Percentiles rank a stretch among this genome's conserved stretches.
Conservation (phyloP, 331 rosid genomes). For the Rosa hybrid region DNA sequence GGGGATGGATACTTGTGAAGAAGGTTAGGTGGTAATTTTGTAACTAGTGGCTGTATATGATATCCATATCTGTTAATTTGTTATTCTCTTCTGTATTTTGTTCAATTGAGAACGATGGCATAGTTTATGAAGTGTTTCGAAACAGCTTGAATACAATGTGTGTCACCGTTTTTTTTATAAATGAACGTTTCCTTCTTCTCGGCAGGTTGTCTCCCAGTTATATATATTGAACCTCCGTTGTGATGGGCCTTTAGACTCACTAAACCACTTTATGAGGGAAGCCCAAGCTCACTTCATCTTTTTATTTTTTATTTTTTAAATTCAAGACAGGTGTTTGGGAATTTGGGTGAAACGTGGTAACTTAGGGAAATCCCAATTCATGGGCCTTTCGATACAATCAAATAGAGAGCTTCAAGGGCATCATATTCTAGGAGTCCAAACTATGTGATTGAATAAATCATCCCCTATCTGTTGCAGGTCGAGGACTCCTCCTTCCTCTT, state of each 20-base stretch:
- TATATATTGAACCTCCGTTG: background rate
- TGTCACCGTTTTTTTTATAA: constrained; percentile 23
- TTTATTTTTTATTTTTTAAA: too few relatives aligned
- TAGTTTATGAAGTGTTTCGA: constrained; percentile 39
- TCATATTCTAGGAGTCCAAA: too few relatives aligned
- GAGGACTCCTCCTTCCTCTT: too few relatives aligned
- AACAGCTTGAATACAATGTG: constrained; percentile 42
- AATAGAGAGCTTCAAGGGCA: too few relatives aligned
- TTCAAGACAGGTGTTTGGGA: too few relatives aligned
- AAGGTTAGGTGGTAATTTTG: constrained; percentile 46
- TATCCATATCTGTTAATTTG: constrained; percentile 59
- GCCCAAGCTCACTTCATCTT: too few relatives aligned
- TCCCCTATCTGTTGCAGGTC: too few relatives aligned
- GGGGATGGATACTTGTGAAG: constrained; percentile 29
- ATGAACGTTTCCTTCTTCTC: background rate
- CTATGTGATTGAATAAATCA: too few relatives aligned
- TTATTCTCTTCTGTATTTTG: constrained; percentile 36
- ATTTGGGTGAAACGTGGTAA: too few relatives aligned
- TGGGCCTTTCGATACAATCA: too few relatives aligned
- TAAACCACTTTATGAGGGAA: too few relatives aligned
- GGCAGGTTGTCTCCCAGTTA: background rate
- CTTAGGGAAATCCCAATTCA: too few relatives aligned
- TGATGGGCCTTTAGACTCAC: background rate
- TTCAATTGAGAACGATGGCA: constrained; percentile 36
- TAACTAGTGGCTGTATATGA: constrained; percentile 82